phyloP scores from a whole-genome alignment of 371 early-diverging fungal species.

The Zychaea mexicana region DNA sequence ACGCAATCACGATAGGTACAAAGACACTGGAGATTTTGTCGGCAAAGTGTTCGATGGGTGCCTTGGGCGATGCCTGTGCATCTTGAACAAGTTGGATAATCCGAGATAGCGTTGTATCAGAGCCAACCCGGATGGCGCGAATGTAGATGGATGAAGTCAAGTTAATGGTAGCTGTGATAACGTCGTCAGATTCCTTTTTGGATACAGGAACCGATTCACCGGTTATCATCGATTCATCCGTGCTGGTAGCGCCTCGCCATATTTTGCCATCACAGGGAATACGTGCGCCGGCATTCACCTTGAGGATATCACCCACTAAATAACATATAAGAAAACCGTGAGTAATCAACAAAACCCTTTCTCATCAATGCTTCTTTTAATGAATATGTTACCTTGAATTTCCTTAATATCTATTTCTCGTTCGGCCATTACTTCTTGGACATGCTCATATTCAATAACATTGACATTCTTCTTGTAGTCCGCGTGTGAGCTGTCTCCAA shows the following conservation, averaged over 20 bases:
- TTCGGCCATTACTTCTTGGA: constrained; percentile 21
- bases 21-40: constrained; percentile 66
- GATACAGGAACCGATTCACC: constrained; percentile 80
- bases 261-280: constrained; percentile 72
- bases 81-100: constrained; percentile 71
- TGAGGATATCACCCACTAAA: constrained; percentile 62
- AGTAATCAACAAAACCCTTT: background rate
- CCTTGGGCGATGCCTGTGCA: constrained; percentile 70
- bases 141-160: constrained; percentile 56
- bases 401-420: constrained; percentile 43
- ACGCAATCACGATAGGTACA: constrained; percentile 58
- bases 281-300: constrained; percentile 67
- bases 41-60: constrained; percentile 65
- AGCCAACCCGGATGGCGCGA: constrained; percentile 59
- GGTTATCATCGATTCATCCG: constrained; percentile 85
- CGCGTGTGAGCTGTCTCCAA: background rate
- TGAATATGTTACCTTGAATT: constrained; percentile 44
- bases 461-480: background rate
- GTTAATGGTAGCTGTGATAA: constrained; percentile 67
- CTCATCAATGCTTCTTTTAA: background rate
- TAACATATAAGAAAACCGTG: constrained; percentile 2
- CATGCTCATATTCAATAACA: constrained; percentile 13
- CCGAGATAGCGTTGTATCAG: constrained; percentile 64
- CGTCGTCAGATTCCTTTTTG: constrained; percentile 55
- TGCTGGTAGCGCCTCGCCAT: constrained; percentile 58